These are phyloP conservation scores for Eucalyptus globulus DNA, from an alignment of 345 rosid genomes.

Conservation along the genomic window DNA sequence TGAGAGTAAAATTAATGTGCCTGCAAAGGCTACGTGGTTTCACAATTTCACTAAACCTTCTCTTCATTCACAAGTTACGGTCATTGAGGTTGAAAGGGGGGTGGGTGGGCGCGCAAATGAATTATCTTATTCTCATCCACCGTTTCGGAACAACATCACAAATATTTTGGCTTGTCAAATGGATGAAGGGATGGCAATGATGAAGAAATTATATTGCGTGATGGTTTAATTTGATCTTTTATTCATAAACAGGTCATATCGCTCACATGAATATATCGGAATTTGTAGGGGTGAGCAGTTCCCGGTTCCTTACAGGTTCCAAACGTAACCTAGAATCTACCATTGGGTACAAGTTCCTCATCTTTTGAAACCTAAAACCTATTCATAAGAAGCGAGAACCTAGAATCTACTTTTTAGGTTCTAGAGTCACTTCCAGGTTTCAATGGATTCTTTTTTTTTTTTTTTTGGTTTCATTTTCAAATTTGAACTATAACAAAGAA, in stretches of 20 bases:
- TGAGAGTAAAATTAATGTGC: background rate
- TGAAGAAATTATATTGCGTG: background rate
- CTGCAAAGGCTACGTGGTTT: background rate
- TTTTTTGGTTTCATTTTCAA: too few relatives aligned
- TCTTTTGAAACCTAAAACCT: rapidly evolving
- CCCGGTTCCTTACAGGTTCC: rapidly evolving
- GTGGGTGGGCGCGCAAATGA: too few relatives aligned
- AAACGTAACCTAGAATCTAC: rapidly evolving
- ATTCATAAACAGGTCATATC: background rate
- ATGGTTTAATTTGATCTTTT: background rate
- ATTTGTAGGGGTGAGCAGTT: too few relatives aligned
- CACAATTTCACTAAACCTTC: background rate
- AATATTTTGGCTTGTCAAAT: background rate
- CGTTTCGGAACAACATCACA: background rate
- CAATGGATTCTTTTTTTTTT: rapidly evolving
- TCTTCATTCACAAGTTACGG: background rate
- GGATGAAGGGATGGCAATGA: background rate
- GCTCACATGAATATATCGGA: background rate
- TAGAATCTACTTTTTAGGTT: rapidly evolving
- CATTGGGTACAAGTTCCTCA: rapidly evolving
- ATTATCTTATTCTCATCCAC: background rate
- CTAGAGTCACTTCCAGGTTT: rapidly evolving
- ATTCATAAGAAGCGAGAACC: rapidly evolving
- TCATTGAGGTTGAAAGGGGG: background rate
- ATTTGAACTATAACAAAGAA: too few relatives aligned